Evolutionary conservation across 768 basidiomycete species (phyloP), one percentile per base, ranked within the genome.

Genomic region (Favolaschia claudopus): DNA sequence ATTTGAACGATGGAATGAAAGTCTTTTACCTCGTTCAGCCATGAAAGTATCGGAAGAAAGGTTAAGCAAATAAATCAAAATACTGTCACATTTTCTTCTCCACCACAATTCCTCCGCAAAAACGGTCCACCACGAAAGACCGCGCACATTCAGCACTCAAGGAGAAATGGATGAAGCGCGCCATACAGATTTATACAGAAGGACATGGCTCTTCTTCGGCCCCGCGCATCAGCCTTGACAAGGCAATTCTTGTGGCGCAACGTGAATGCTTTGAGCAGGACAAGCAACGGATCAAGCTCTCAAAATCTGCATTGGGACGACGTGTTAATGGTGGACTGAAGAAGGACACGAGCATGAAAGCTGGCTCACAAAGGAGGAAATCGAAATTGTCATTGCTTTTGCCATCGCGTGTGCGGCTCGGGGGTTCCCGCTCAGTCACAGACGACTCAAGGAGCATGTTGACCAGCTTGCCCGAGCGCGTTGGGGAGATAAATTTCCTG

Each of bases 371-470:
- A 20, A 27, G 19, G 37, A 37, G 5, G 50, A 51, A 29, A 29
- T n/a, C 9, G 25, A n/a, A 13, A 28, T 28, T 19, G 36, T 50
- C 17, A n/a, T 50, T n/a, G 37, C n/a, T 7, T 50, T 50, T 29
- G 36, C 36, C 7, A 12, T 39, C 34, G 36, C 24, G n/a, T 38
- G 25, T n/a, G 34, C 49, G 7, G 25, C 37, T 15, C 40, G 24
- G 28, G 70, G 71, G 13, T 74, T 73, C 44, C 73, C 69, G 17
- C 63, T 70, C 19, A 71, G 47, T 29, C 72, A 73, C 37, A 25
- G 34, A 22, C 24, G 58, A 17, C 48, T 76, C n/a, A 59, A 65
- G 37, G 63, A 68, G 36, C 61, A 68, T 57, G 71, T 68, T 25
- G 62, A 73, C 52, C 34, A 61, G 14, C 62, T 71, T 17, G 47